These are phyloP conservation scores for Akanthomyces dipterigenus DNA, from an alignment of 2,329 filamentous ascomycete species.

Conservation along the genomic window DNA sequence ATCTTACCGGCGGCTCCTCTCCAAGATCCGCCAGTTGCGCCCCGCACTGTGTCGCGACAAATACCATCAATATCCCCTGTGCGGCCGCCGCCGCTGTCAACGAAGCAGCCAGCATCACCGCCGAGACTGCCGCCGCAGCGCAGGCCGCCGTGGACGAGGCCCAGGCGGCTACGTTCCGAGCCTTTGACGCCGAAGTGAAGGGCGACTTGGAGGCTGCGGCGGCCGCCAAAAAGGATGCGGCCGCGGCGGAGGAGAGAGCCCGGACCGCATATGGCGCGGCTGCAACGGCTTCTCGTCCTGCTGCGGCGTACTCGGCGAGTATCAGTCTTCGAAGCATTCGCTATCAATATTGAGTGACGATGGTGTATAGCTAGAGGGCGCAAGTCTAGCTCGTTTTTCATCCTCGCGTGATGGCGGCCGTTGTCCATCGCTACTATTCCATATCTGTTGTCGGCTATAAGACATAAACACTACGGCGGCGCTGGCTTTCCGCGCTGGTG, in stretches of 20 bases:
- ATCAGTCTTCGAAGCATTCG: background rate
- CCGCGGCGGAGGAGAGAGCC: background rate
- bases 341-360: background rate
- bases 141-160: background rate
- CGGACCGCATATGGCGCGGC: background rate
- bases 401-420: too few species aligned
- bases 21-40: background rate
- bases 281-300: background rate
- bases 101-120: background rate
- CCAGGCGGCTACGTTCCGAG: background rate
- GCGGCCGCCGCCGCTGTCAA: background rate
- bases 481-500: too few species aligned
- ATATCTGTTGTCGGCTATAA: too few species aligned
- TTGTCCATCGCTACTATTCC: too few species aligned
- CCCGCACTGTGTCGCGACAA: background rate
- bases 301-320: background rate
- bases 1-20: background rate
- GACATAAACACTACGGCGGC: too few species aligned
- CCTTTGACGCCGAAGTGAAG: background rate
- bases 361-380: background rate
- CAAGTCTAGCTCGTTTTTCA: background rate
- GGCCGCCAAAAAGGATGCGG: background rate
- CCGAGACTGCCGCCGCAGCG: background rate
- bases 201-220: background rate
- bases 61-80: background rate